phyloP scores from a whole-genome alignment of 2,329 filamentous ascomycete genomes.

The Phyllosticta citribraziliensis region DNA sequence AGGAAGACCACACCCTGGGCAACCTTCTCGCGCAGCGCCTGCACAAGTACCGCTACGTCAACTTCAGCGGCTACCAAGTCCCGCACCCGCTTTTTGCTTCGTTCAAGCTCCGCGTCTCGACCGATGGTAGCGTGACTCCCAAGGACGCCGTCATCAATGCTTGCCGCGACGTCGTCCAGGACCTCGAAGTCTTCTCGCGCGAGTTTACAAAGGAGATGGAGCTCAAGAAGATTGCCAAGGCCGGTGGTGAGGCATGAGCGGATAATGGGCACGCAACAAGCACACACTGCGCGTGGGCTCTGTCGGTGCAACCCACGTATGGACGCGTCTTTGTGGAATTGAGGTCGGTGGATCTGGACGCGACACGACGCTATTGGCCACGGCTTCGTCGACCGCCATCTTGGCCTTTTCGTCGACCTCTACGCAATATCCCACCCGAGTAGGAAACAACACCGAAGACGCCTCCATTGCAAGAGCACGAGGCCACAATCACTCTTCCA shows the following conservation, averaged over 20 bases:
- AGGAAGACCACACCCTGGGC: conserved; percentile 92
- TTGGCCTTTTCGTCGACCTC: too few relatives aligned
- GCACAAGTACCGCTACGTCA: conserved; percentile 70
- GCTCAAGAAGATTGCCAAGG: conserved; percentile 64
- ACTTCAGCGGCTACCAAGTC: conserved; percentile 86
- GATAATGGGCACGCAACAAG: background rate
- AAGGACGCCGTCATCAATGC: conserved; percentile 76
- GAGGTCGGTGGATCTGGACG: too few relatives aligned
- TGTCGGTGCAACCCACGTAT: too few relatives aligned
- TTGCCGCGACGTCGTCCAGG: conserved; percentile 72
- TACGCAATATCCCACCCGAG: too few relatives aligned
- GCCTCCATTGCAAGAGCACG: too few relatives aligned
- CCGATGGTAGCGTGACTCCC: conserved; percentile 79
- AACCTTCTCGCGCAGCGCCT: conserved; percentile 83
- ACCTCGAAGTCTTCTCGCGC: conserved; percentile 68
- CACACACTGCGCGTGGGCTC: too few relatives aligned
- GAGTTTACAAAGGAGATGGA: conserved; percentile 92
- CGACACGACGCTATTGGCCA: too few relatives aligned
- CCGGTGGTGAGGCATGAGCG: conserved; percentile 8
- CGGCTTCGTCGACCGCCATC: too few relatives aligned
- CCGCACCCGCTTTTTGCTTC: conserved; percentile 33
- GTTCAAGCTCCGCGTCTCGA: conserved; percentile 76
- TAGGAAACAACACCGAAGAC: too few relatives aligned
- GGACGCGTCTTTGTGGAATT: too few relatives aligned
- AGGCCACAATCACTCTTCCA: too few relatives aligned